A percentile compares a stretch with the other conserved stretches of the same genome.
phyloP scores from a whole-genome alignment of 2,329 filamentous ascomycete species.

The Podosphaera xanthii region DNA sequence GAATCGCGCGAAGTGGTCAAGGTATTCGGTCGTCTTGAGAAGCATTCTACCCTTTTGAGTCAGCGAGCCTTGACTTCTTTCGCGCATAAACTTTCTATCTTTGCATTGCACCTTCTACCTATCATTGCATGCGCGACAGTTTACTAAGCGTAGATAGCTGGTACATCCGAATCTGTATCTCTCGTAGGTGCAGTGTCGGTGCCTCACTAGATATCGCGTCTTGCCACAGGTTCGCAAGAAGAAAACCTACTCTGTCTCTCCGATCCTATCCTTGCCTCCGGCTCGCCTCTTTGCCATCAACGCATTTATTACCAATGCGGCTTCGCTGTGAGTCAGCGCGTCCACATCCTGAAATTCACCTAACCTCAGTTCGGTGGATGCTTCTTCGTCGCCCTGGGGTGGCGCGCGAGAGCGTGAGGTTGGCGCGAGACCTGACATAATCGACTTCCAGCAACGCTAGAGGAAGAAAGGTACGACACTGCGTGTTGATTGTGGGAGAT shows the following conservation, averaged over 20 bases:
- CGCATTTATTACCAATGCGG: conserved; percentile 75
- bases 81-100: neutral
- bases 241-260: conserved; percentile 49
- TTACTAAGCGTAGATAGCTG: neutral
- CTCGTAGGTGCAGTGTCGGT: neutral
- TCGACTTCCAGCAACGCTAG: neutral
- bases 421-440: conserved; percentile 11
- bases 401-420: conserved; percentile 44
- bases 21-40: conserved; percentile 72
- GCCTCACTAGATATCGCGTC: neutral
- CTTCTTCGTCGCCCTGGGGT: conserved; percentile 67
- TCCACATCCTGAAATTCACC: conserved; percentile 88
- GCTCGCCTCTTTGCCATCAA: conserved; percentile 60
- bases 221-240: neutral
- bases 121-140: neutral
- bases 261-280: conserved; percentile 56
- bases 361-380: conserved; percentile 55
- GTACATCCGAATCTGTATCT: neutral
- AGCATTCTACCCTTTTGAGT: conserved; percentile 37
- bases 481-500: neutral
- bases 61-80: neutral
- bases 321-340: conserved; percentile 79
- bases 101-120: neutral
- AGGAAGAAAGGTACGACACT: neutral
- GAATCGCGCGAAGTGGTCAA: conserved; percentile 87